Conservation (phyloP, 225 moss, liverwort and hornwort genomes). For the Lunularia cruciata region DNA sequence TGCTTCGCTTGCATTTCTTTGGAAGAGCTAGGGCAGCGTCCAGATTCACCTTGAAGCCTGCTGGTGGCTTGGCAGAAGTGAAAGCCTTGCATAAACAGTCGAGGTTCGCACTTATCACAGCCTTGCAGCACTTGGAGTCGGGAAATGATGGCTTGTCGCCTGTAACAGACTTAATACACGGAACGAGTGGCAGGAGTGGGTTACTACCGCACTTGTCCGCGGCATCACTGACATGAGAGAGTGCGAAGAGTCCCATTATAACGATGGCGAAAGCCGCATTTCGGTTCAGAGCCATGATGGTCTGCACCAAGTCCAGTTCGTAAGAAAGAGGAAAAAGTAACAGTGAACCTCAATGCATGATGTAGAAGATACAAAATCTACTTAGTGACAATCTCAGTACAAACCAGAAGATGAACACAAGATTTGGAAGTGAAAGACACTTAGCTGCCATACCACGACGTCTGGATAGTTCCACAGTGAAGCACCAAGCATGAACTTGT, state of each 20-base stretch:
- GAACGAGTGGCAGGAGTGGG: neutral
- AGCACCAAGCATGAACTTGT: no score
- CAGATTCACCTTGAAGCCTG: neutral
- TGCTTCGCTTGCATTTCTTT: conserved; percentile 1
- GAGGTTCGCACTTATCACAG: conserved; percentile 7
- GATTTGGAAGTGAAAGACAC: no score
- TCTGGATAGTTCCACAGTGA: no score
- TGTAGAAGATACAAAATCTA: no score
- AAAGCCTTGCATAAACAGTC: conserved; percentile 9
- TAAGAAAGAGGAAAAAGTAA: no score
- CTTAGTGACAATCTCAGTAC: no score
- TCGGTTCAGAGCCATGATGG: neutral
- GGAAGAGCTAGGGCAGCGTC: neutral
- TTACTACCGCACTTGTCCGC: conserved; percentile 12
- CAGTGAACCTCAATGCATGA: no score
- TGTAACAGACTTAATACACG: neutral
- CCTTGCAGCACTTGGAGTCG: neutral
- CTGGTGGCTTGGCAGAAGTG: neutral
- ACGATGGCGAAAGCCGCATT: neutral
- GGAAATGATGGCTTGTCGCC: neutral
- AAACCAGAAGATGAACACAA: no score
- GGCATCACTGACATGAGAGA: neutral
- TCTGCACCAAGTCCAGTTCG: no score
- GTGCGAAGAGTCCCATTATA: neutral
- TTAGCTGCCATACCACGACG: no score